These are phyloP conservation scores for Zizania palustris DNA, from an alignment of 202 grass and related monocot species.

Conservation along the genomic window DNA sequence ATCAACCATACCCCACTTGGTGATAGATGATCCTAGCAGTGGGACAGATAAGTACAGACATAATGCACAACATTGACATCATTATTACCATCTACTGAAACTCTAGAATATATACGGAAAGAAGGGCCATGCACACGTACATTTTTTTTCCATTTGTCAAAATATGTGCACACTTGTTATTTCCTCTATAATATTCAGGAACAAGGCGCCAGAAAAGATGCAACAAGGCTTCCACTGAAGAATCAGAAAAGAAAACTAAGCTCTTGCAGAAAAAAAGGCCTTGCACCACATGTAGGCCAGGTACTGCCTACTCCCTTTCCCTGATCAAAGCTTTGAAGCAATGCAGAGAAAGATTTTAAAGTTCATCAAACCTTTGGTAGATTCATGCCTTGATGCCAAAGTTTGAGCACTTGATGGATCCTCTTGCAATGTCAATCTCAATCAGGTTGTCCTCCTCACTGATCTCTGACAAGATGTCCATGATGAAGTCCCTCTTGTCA, in stretches of 20 bases:
- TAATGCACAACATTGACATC: neutral
- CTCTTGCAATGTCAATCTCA: conserved; percentile 89
- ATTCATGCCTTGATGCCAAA: conserved; percentile 65
- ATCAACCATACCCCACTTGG: conserved; percentile 10
- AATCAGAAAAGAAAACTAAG: conserved; percentile 19
- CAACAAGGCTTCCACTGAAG: conserved; percentile 35
- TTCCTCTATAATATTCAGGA: conserved; percentile 32
- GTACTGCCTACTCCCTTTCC: conserved; percentile 21
- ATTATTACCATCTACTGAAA: conserved; percentile 3
- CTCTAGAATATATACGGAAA: conserved; percentile 10
- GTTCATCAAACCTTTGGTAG: conserved; percentile 45
- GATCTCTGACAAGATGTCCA: conserved; percentile 77
- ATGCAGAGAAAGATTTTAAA: conserved; percentile 36
- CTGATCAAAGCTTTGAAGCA: conserved; percentile 40
- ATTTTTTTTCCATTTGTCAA: neutral
- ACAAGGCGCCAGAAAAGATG: conserved; percentile 2
- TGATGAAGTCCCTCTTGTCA: conserved; percentile 56
- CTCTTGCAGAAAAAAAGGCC: neutral
- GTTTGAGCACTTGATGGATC: conserved; percentile 87
- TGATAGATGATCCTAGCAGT: neutral
- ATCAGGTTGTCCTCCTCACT: conserved; percentile 93
- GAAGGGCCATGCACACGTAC: conserved; percentile 26
- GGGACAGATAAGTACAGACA: conserved; percentile 9
- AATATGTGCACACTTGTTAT: conserved; percentile 41
- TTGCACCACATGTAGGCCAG: conserved; percentile 13